These are phyloP conservation scores for Pleurozium schreberi DNA, from an alignment of 225 moss, liverwort and hornwort genomes.

Conservation along the genomic window DNA sequence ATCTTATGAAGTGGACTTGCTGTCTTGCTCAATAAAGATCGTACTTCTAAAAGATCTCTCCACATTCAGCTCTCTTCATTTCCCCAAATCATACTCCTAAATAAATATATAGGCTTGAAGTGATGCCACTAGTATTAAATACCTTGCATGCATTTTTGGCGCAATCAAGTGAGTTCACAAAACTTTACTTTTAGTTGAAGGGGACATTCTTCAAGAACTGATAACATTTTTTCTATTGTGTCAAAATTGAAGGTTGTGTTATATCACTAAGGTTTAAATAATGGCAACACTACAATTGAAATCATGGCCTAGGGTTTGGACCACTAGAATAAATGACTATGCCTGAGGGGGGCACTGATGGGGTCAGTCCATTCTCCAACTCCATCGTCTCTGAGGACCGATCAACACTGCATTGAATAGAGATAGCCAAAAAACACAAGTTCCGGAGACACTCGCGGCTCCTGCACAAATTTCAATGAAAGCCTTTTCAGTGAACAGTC, in stretches of 20 bases:
- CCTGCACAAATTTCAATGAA: not conserved
- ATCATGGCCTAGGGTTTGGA: not conserved
- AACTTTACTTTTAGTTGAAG: not conserved
- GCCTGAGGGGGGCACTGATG: not conserved
- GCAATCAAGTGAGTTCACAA: not conserved
- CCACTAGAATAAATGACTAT: not conserved
- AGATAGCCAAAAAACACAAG: not conserved
- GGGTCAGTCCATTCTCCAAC: not conserved
- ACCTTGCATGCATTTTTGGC: not conserved
- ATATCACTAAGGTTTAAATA: not conserved
- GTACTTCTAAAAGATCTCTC: not conserved
- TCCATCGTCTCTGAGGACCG: not conserved
- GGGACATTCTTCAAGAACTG: not conserved
- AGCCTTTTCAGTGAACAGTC: not conserved
- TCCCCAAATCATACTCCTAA: not conserved
- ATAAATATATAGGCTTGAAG: not conserved
- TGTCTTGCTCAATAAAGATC: not conserved
- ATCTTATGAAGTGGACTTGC: not conserved
- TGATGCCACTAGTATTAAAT: not conserved
- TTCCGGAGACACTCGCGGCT: not conserved
- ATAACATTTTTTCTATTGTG: not conserved
- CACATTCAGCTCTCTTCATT: not conserved
- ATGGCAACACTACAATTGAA: slow-evolving; percentile 2
- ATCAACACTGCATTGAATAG: not conserved
- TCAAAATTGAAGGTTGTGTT: not conserved